Percentiles rank a stretch among this genome's conserved stretches.
These are phyloP conservation scores for Scedosporium aurantiacum DNA, from an alignment of 2,329 filamentous ascomycete genomes.

Conservation along the genomic window DNA sequence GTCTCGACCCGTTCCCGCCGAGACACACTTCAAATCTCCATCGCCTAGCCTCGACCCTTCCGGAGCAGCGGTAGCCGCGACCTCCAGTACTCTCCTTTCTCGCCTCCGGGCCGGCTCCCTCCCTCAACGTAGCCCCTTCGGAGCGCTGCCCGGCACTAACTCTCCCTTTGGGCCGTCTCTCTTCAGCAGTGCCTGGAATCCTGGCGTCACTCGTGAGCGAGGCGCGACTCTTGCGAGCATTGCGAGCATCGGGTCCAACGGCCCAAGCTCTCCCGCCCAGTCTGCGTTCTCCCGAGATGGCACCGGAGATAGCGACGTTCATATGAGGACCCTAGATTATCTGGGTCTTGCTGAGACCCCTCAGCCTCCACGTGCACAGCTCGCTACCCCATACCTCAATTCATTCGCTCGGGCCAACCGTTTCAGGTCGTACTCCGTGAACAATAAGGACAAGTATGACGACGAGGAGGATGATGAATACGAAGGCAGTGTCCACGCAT, in stretches of 20 bases:
- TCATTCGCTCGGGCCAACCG: slow-evolving; percentile 72
- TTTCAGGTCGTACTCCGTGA: slow-evolving; percentile 95
- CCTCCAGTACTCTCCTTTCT: slow-evolving; percentile 57
- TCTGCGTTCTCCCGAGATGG: slow-evolving; percentile 81
- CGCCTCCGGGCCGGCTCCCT: slow-evolving; percentile 85
- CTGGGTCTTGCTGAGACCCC: slow-evolving; percentile 90
- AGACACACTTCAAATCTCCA: slow-evolving; percentile 71
- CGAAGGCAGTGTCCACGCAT: slow-evolving; percentile 28
- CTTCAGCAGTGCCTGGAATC: slow-evolving; percentile 73
- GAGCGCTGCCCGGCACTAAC: slow-evolving; percentile 40
- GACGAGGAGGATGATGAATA: slow-evolving; percentile 76
- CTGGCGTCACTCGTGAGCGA: slow-evolving; percentile 57
- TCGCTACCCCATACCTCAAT: slow-evolving; percentile 64
- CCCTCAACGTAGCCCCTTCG: slow-evolving; percentile 71
- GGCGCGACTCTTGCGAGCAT: slow-evolving; percentile 74
- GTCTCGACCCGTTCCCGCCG: slow-evolving; percentile 74
- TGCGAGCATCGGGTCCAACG: slow-evolving; percentile 83
- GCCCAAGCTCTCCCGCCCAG: slow-evolving; percentile 74
- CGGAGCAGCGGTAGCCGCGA: slow-evolving; percentile 27
- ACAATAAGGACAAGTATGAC: slow-evolving; percentile 94
- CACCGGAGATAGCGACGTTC: slow-evolving; percentile 73
- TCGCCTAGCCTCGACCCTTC: slow-evolving; percentile 37
- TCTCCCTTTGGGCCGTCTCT: slow-evolving; percentile 80
- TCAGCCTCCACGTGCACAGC: slow-evolving; percentile 62
- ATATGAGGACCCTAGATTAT: slow-evolving; percentile 86